phyloP scores from a whole-genome alignment of 169 alveolate species.

The Plasmodium billcollinsi region DNA sequence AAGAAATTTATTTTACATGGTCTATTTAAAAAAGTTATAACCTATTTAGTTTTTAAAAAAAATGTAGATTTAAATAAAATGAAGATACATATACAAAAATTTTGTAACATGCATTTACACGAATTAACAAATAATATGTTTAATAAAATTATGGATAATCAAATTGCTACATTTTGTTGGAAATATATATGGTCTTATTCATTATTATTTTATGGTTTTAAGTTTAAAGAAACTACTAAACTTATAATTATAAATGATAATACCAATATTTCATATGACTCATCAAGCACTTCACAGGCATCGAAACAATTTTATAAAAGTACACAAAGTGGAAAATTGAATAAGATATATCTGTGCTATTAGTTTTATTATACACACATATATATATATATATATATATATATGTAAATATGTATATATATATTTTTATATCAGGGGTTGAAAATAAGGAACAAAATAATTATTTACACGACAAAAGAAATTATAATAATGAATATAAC shows the following conservation, averaged over 20 bases:
- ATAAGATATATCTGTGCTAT: no score
- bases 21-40: background rate
- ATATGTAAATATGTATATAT: no score
- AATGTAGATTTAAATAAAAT: background rate
- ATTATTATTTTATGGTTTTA: background rate
- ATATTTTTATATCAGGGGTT: no score
- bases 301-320: no score
- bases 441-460: no score
- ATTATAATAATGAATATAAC: background rate
- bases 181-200: slow-evolving; percentile 2
- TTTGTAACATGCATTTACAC: background rate
- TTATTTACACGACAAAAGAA: no score
- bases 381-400: no score
- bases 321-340: no score
- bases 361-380: no score
- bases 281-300: no score
- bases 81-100: background rate
- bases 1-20: slow-evolving; percentile 1
- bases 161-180: slow-evolving; percentile 5
- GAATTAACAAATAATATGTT: background rate
- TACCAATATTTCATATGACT: background rate
- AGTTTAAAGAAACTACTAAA: background rate
- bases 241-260: background rate
- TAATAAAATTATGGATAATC: background rate
- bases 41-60: background rate